phyloP scores from a whole-genome alignment of 129 eudicot species.

The Centaurea solstitialis region DNA sequence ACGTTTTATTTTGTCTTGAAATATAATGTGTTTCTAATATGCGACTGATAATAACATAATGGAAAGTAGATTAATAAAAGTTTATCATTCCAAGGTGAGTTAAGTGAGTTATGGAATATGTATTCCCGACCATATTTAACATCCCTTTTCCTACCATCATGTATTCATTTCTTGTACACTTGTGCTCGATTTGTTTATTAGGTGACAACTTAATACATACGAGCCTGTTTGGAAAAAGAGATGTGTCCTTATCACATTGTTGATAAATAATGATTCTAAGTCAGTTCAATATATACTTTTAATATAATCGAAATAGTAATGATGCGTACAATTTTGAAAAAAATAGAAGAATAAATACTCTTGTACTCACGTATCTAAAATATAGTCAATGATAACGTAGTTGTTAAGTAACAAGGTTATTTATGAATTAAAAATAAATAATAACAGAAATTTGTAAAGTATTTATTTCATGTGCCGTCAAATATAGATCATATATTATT shows the following conservation, averaged over 20 bases:
- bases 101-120: neutral
- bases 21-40: neutral
- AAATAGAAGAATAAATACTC: neutral
- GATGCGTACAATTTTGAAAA: neutral
- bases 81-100: neutral
- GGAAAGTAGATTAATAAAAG: neutral
- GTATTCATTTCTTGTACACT: neutral
- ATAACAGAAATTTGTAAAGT: neutral
- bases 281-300: neutral
- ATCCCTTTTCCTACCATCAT: neutral
- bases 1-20: neutral
- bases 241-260: neutral
- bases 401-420: slow-evolving; percentile 3
- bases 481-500: neutral
- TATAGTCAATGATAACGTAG: slow-evolving; percentile 1
- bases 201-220: neutral
- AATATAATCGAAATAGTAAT: neutral
- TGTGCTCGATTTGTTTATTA: neutral
- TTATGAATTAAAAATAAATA: slow-evolving; percentile 3
- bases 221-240: neutral
- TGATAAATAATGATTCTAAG: neutral
- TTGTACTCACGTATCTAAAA: neutral
- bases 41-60: neutral
- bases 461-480: slow-evolving; percentile 21
- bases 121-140: no score